A percentile compares a stretch with the other conserved stretches of the same genome.
These are phyloP conservation scores for Lactifluus hygrophoroides DNA, from an alignment of 768 basidiomycete genomes.

Conservation along the genomic window DNA sequence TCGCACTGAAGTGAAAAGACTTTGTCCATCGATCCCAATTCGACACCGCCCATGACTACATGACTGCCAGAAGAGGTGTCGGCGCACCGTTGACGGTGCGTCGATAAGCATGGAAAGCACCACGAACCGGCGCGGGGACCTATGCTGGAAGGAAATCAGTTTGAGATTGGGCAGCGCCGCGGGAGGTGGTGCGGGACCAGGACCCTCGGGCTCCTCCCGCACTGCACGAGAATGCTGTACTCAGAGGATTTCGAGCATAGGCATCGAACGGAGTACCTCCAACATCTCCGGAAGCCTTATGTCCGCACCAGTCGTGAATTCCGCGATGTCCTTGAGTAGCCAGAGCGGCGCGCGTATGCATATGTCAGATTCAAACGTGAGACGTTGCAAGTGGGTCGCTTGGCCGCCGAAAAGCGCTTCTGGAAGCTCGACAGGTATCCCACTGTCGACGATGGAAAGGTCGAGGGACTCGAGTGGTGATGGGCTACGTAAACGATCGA, in stretches of 20 bases:
- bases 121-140: conserved; percentile 11
- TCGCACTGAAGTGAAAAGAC: neutral
- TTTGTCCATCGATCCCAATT: conserved; percentile 10
- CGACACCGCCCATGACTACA: conserved; percentile 9
- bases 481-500: conserved; percentile 3
- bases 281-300: neutral
- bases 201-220: conserved; percentile 1
- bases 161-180: neutral
- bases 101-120: conserved; percentile 1
- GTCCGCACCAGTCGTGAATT: conserved; percentile 12
- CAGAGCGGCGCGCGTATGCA: conserved; percentile 8
- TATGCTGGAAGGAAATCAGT: conserved; percentile 8
- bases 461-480: neutral
- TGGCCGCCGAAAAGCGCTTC: conserved; percentile 5
- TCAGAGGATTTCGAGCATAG: neutral
- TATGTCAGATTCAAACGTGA: conserved; percentile 6
- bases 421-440: neutral
- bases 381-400: conserved; percentile 2
- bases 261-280: conserved; percentile 3
- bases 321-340: conserved; percentile 3
- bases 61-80: conserved; percentile 12
- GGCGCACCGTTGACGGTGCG: conserved; percentile 7
- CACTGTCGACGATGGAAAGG: conserved; percentile 1
- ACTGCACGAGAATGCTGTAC: conserved; percentile 13
- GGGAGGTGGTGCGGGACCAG: neutral